Base-by-base conservation (phyloP, 495 filamentous ascomycete species). In the Aspergillus ostianus region DNA sequence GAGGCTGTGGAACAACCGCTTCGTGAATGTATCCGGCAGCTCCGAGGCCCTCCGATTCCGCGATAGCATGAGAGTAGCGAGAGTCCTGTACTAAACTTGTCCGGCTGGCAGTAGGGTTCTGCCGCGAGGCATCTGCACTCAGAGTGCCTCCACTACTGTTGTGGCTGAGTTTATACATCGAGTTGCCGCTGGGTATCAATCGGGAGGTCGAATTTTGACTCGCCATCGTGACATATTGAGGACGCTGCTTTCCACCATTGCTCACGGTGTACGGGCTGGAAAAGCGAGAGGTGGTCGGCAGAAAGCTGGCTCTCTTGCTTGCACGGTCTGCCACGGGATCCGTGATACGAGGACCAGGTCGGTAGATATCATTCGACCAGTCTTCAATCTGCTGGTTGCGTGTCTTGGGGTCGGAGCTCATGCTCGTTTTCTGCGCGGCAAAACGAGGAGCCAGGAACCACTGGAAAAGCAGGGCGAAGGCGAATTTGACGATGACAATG, bases 291-390 rank as follows among this genome's bases (percentile, higher is more conserved):
- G 92, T 97, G 0, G 93, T 61, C 82, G 95, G 62, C 88, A 79
- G 76, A 91, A 75, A 80, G 71, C 90, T 97, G 56, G 83, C 83
- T 58, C 94, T 87, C 76, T 96, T 97, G 80, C 82, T 91, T 47
- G 76, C 73, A 41, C 89, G 82, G 61, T 94, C 91, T 80, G 69
- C 80, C 6, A 79, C 80, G 53, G 85, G 75, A 60, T 97, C 93
- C 0, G 82, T 77, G 61, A 97, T 77, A 51, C 91, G 87, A 57
- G 90, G 90, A 3, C 91, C 90, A 12, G 92, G 88, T 27, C 91
- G 87, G 67, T 98, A 97, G 66, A 98, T 98, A 64, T 99, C 95
- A 60, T 99, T 93, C 13, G 86, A 88, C 95, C 95, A 99, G 63
- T 97, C 93, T 73, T 99, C 95, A 57, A 99, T 99, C 70, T 98